Conservation (phyloP, 2,329 filamentous ascomycete genomes). For the Annulohypoxylon truncatum region DNA sequence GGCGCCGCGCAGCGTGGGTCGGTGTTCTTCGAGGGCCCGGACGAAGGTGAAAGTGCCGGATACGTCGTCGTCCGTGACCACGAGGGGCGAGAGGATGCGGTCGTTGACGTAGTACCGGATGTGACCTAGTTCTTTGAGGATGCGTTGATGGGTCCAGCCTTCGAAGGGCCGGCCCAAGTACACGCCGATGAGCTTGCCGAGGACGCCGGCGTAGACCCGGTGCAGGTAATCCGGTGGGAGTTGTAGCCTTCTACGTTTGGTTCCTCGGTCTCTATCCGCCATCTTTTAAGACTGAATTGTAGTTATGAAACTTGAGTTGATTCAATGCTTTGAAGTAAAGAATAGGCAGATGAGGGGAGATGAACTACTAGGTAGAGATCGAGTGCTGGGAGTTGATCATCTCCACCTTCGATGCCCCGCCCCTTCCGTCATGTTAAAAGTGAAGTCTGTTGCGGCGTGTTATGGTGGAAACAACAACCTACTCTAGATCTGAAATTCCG, state of each 20-base stretch:
- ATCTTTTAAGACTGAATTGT: background rate
- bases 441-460: background rate
- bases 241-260: background rate
- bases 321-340: background rate
- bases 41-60: slow-evolving; percentile 53
- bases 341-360: no score
- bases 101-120: slow-evolving; percentile 52
- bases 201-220: slow-evolving; percentile 53
- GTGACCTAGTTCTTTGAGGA: slow-evolving; percentile 48
- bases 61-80: slow-evolving; percentile 52
- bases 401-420: background rate
- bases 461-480: background rate
- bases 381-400: background rate
- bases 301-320: background rate
- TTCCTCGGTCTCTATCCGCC: background rate
- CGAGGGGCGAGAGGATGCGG: slow-evolving; percentile 43
- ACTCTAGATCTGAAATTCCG: background rate
- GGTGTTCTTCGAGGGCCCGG: slow-evolving; percentile 51
- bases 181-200: slow-evolving; percentile 55
- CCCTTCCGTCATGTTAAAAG: background rate
- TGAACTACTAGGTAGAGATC: no score
- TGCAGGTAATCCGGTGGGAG: slow-evolving; percentile 48
- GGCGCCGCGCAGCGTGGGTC: background rate
- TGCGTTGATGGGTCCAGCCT: slow-evolving; percentile 52
- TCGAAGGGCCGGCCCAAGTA: slow-evolving; percentile 54